Evolutionary conservation across 495 filamentous ascomycete species (phyloP).

Genomic region (Xylaria cubensis): DNA sequence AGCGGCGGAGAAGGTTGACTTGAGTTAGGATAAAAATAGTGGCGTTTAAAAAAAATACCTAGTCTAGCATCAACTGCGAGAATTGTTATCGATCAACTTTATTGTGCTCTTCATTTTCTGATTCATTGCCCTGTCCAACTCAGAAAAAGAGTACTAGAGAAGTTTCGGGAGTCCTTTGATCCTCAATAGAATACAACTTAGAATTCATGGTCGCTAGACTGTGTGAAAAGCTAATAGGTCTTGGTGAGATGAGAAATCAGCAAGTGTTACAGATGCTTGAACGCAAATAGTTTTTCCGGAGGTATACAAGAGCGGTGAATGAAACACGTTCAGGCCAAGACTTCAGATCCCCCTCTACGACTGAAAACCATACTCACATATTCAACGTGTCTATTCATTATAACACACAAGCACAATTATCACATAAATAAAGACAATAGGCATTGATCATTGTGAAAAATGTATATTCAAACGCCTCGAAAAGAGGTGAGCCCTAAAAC

Average conservation of each 20-base stretch:
- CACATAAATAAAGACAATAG: too few relatives aligned
- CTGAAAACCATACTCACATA: neutral
- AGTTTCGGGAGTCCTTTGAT: neutral
- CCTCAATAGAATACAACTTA: neutral
- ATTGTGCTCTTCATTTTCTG: neutral
- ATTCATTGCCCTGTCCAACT: neutral
- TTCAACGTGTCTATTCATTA: too few relatives aligned
- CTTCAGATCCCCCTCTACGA: neutral
- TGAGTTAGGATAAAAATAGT: conserved; percentile 18
- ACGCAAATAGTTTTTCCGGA: neutral
- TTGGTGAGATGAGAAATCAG: neutral
- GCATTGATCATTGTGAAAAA: neutral
- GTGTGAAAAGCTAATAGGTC: neutral
- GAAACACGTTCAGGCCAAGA: neutral
- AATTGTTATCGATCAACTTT: neutral
- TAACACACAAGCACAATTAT: neutral
- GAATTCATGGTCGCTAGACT: neutral
- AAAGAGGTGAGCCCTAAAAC: neutral
- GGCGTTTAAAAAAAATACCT: neutral
- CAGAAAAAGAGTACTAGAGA: neutral
- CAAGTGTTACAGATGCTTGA: neutral
- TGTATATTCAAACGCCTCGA: conserved; percentile 10
- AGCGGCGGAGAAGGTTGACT: conserved; percentile 46
- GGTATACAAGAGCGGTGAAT: neutral
- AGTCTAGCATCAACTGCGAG: conserved; percentile 14